Base-by-base conservation (phyloP, 805 yeast genomes). In the Candida pseudofarinosa region DNA sequence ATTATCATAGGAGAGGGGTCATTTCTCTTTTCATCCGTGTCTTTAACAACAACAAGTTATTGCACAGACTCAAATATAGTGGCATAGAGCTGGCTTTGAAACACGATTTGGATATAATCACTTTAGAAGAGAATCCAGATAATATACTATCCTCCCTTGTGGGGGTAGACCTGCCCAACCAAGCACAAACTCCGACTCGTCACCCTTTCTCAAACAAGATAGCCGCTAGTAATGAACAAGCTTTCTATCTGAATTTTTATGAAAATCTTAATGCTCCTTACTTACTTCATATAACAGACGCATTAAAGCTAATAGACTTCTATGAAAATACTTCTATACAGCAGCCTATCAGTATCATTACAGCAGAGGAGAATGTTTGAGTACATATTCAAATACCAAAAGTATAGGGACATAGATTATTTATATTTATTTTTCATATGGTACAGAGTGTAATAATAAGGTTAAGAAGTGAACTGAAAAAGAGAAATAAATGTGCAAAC, bases 241-340 rank as follows among this genome's bases (percentile, higher is more conserved):
- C 53, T 3, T 46, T 46, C 3, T 51, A 58, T 23, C 43, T 48
- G 37, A 52, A 56, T 37, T 47, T 62, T 37, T 58, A 58, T 8
- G 72, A 67, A 41, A 46, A 51, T 30, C 26, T 42, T 6, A 50
- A 48, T 2, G 45, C 49, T 3, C 74, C 74, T 2, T 69, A 52
- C 45, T 69, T 69, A 37, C 49, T 44, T 19, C 72, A 67, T 44
- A 67, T 69, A 12, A 59, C 67, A 34, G 69, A 66, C 45, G 71
- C 71, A 2, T 60, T 69, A 41, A 59, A 57, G 43, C 63, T 68
- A 12, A 65, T 69, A 38, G 74, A 69, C 42, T 51, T 49, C 38
- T 68, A 54, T 42, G 74, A 69, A 43, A 39, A 23, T 23, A 10
- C 28, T 7, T 23, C 28, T 10, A 6, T 23, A 34, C 12, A 39